These are phyloP conservation scores for Sporothrix phasma DNA, from an alignment of 2,329 filamentous ascomycete genomes.

Conservation along the genomic window DNA sequence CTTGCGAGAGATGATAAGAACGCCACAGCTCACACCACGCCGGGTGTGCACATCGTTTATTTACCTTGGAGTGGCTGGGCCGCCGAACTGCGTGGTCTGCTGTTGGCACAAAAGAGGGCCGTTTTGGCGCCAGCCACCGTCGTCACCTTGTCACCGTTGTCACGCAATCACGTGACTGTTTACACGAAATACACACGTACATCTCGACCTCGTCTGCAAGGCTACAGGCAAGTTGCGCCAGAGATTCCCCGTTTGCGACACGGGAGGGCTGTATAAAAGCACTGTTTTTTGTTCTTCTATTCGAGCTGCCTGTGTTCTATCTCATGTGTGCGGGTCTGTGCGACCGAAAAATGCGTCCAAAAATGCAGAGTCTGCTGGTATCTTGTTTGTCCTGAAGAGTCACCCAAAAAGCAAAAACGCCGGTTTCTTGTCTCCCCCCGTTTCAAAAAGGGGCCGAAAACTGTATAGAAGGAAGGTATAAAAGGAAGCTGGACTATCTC, in stretches of 20 bases:
- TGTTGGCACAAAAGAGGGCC: background rate
- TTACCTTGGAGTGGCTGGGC: background rate
- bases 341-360: background rate
- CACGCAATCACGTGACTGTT: background rate
- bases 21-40: background rate
- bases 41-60: background rate
- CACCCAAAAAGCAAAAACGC: background rate
- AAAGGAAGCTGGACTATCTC: background rate
- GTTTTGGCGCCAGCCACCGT: background rate
- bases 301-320: background rate
- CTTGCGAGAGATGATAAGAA: background rate
- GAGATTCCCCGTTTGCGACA: too few species aligned
- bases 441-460: background rate
- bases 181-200: too few species aligned
- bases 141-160: too few species aligned
- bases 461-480: background rate
- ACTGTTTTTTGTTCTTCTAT: background rate
- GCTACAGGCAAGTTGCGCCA: background rate
- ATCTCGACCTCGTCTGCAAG: too few species aligned
- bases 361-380: constrained; percentile 1
- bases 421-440: background rate
- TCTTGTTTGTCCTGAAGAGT: background rate
- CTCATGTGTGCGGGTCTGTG: background rate
- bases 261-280: background rate
- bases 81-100: background rate